Conservation (phyloP, 768 basidiomycete species). For the Lactarius trivialis region DNA sequence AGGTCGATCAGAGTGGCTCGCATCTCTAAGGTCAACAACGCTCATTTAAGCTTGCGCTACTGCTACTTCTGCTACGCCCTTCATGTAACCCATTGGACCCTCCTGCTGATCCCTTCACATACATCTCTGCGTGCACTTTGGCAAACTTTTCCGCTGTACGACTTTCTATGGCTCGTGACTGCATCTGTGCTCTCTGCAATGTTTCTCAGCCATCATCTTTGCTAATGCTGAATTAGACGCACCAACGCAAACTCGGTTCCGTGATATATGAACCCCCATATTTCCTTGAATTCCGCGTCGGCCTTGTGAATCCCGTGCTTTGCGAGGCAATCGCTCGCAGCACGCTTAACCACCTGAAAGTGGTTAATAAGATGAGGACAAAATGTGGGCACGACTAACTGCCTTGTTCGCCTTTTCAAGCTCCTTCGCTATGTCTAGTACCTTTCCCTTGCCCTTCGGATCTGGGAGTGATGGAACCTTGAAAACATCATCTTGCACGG, state of each 20-base stretch:
- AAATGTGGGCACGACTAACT: conserved; percentile 33
- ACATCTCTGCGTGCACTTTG: conserved; percentile 22
- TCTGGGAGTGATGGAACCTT: conserved; percentile 15
- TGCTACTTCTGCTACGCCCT: conserved; percentile 12
- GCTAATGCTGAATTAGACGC: background rate
- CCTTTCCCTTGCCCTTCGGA: conserved; percentile 31
- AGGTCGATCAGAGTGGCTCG: conserved; percentile 20
- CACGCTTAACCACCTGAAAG: conserved; percentile 36
- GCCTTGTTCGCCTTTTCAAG: conserved; percentile 58
- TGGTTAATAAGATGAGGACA: background rate
- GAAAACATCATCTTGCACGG: conserved; percentile 23
- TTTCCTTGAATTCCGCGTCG: conserved; percentile 24
- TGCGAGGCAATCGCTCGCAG: conserved; percentile 29
- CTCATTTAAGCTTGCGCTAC: conserved; percentile 9
- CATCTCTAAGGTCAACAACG: background rate
- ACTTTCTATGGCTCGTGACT: conserved; percentile 19
- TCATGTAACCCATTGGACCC: conserved; percentile 4
- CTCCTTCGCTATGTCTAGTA: conserved; percentile 32
- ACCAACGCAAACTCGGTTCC: conserved; percentile 27
- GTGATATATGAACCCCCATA: conserved; percentile 23
- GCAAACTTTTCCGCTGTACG: conserved; percentile 19
- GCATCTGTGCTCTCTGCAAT: conserved; percentile 21
- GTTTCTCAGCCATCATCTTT: background rate
- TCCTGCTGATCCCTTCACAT: conserved; percentile 11
- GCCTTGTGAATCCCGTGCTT: conserved; percentile 21